Conservation (phyloP, 345 rosid genomes). For the Cardamine occulta region DNA sequence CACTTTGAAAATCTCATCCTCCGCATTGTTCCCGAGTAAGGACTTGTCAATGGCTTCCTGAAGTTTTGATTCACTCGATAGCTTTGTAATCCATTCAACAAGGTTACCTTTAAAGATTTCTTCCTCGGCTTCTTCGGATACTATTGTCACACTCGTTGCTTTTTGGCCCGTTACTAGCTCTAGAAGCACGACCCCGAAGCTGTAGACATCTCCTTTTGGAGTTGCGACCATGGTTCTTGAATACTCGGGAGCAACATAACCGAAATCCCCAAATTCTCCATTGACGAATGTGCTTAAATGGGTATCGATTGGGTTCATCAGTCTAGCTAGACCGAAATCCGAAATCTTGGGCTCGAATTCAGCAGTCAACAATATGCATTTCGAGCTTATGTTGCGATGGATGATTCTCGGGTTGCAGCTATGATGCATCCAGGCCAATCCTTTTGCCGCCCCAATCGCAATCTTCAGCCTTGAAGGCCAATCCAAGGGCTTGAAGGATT, state of each 20-base stretch:
- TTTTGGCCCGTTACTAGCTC: slow-evolving; percentile 92
- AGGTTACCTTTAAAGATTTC: slow-evolving; percentile 86
- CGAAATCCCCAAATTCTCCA: slow-evolving; percentile 96
- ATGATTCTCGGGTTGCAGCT: slow-evolving; percentile 92
- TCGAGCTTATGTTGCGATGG: slow-evolving; percentile 94
- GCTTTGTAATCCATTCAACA: slow-evolving; percentile 76
- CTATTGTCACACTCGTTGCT: slow-evolving; percentile 66
- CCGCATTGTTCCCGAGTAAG: slow-evolving; percentile 65
- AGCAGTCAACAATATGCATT: slow-evolving; percentile 77
- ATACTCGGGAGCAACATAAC: slow-evolving; percentile 94
- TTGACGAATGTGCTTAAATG: slow-evolving; percentile 96
- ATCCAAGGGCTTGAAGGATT: slow-evolving; percentile 58
- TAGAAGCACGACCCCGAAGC: slow-evolving; percentile 93
- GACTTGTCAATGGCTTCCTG: slow-evolving; percentile 63
- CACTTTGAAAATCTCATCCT: slow-evolving; percentile 73
- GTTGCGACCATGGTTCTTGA: slow-evolving; percentile 86
- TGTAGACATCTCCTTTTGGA: slow-evolving; percentile 92
- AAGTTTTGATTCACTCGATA: slow-evolving; percentile 58
- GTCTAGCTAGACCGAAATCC: slow-evolving; percentile 94
- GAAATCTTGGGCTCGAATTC: slow-evolving; percentile 90
- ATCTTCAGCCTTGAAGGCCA: slow-evolving; percentile 91
- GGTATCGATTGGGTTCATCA: slow-evolving; percentile 93
- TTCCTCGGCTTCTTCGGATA: slow-evolving; percentile 51
- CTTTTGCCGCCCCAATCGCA: slow-evolving; percentile 78
- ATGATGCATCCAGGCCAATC: slow-evolving; percentile 97